Evolutionary conservation across 805 yeast species (phyloP).

Genomic region (Blastobotrys terrestris): DNA sequence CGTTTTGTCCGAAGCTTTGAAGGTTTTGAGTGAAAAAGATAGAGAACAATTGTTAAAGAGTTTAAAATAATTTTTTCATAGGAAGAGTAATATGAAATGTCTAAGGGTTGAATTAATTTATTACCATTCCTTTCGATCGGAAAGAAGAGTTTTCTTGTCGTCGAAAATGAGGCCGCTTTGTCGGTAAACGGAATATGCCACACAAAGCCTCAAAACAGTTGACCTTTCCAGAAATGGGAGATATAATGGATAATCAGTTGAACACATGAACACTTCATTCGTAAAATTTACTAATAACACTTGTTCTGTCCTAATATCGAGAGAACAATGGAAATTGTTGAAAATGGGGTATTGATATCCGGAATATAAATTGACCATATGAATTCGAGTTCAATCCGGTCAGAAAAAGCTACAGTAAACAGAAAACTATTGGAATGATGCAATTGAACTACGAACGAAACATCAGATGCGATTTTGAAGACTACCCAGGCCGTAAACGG

Average conservation of each 20-base stretch:
- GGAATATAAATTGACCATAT: neutral
- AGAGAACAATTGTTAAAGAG: constrained; percentile 28
- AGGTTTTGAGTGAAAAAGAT: constrained; percentile 28
- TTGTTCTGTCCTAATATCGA: neutral
- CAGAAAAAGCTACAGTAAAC: neutral
- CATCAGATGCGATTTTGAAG: neutral
- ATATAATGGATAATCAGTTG: too few species aligned
- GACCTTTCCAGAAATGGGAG: too few species aligned
- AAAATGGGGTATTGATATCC: neutral
- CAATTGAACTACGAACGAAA: neutral
- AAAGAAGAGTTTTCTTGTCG: too few species aligned
- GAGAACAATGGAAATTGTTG: neutral
- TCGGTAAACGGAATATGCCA: too few species aligned
- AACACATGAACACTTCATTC: neutral
- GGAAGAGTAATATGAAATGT: neutral
- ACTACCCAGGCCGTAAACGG: neutral
- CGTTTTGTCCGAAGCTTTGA: constrained; percentile 28
- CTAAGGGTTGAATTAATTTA: neutral
- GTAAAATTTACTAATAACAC: too few species aligned
- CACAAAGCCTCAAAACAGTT: too few species aligned
- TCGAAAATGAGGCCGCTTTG: too few species aligned
- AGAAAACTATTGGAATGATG: neutral
- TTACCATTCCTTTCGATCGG: too few species aligned
- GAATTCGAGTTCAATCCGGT: neutral
- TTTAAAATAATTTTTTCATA: neutral